Percentiles rank a stretch among this genome's conserved stretches.
These are phyloP conservation scores for Inga oerstediana DNA, from an alignment of 306 rosid species.

Conservation along the genomic window DNA sequence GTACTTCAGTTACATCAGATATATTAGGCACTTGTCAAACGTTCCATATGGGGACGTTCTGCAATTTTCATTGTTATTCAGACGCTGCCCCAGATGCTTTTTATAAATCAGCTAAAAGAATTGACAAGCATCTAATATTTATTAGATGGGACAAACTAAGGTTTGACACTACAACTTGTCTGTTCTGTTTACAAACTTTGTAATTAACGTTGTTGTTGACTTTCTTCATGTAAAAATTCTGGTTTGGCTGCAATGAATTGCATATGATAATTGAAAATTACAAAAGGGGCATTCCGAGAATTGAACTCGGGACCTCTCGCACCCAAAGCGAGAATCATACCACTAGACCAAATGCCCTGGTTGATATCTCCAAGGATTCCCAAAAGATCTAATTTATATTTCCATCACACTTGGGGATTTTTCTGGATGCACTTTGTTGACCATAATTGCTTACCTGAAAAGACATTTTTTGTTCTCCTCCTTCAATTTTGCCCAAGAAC, in stretches of 20 bases:
- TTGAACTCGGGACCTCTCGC: slow-evolving; percentile 54
- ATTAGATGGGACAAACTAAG: not conserved
- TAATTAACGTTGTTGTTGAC: not conserved
- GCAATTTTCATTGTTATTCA: not conserved
- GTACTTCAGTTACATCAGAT: not conserved
- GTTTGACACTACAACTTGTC: not conserved
- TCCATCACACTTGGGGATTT: not conserved
- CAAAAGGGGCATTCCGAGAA: slow-evolving; percentile 32
- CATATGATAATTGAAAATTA: not conserved
- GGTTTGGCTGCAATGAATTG: not conserved
- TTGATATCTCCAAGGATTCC: not conserved
- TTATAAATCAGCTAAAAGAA: not conserved
- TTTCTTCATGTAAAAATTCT: not conserved
- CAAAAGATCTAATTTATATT: not conserved
- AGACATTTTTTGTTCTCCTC: not conserved
- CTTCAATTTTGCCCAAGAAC: not conserved
- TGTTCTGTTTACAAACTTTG: not conserved
- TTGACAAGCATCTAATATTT: not conserved
- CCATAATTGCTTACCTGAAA: not conserved
- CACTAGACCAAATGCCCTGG: slow-evolving; percentile 58
- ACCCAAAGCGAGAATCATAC: slow-evolving; percentile 61
- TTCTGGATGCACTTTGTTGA: not conserved
- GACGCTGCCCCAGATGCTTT: not conserved
- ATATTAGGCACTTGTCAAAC: not conserved
- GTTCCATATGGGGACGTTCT: not conserved